Percentiles rank a stretch among this genome's conserved stretches.
These are phyloP conservation scores for Papiliotrema flavescens DNA, from an alignment of 1,284 basidiomycete genomes.

Conservation along the genomic window DNA sequence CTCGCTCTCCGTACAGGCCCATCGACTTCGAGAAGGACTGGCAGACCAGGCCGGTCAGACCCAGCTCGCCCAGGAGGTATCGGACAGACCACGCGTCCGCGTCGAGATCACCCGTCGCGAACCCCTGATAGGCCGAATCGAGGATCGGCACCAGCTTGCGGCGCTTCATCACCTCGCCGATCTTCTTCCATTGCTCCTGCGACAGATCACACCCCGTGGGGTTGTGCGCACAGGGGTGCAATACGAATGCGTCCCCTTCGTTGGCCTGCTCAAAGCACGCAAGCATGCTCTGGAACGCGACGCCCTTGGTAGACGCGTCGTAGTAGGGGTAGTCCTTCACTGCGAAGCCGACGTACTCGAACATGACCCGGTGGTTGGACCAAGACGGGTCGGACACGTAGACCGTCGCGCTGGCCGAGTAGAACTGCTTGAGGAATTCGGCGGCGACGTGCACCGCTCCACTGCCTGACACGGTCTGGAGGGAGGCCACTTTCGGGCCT, in stretches of 20 bases:
- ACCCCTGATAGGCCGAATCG: constrained; percentile 84
- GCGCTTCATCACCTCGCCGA: constrained; percentile 69
- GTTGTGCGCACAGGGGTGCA: constrained; percentile 95
- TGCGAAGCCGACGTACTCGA: constrained; percentile 75
- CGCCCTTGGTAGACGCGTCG: constrained; percentile 78
- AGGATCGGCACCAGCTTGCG: constrained; percentile 88
- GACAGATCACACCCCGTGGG: constrained; percentile 95
- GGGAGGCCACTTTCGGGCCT: constrained; percentile 51
- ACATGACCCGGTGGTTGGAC: constrained; percentile 90
- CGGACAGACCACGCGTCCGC: constrained; percentile 49
- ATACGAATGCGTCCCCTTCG: constrained; percentile 72
- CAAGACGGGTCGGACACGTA: constrained; percentile 90
- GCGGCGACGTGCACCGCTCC: constrained; percentile 91
- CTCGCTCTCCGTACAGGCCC: constrained; percentile 85
- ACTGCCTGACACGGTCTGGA: constrained; percentile 91
- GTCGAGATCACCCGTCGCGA: constrained; percentile 50
- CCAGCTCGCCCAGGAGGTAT: constrained; percentile 5
- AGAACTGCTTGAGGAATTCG: constrained; percentile 78
- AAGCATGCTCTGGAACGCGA: constrained; percentile 75
- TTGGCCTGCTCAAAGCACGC: constrained; percentile 58
- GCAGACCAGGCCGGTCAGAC: constrained; percentile 8
- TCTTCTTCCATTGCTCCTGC: constrained; percentile 73
- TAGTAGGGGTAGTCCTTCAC: constrained; percentile 86
- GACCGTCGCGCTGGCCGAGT: constrained; percentile 65
- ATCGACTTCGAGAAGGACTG: constrained; percentile 96